Percentiles rank a stretch among this genome's conserved stretches.
Evolutionary conservation across 345 rosid species (phyloP).

Genomic region (Fremontodendron californicum): DNA sequence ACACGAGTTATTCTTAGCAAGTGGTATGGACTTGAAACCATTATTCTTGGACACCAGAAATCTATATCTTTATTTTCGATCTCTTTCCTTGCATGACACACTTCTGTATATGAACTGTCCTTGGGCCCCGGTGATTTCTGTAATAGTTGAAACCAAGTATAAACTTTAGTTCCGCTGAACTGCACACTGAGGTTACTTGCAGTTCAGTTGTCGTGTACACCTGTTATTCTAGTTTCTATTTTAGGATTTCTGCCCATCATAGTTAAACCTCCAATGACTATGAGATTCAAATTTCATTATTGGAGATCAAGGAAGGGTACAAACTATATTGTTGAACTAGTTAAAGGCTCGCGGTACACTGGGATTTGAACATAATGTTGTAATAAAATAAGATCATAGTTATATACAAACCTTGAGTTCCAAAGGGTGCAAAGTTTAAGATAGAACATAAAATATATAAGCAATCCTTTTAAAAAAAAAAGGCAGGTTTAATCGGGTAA

Average conservation of each 20-base stretch:
- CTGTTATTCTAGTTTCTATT: neutral
- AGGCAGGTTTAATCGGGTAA: too few relatives aligned
- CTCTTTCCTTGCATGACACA: neutral
- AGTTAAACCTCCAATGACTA: neutral
- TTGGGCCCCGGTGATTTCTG: neutral
- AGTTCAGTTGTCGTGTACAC: neutral
- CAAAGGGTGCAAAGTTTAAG: too few relatives aligned
- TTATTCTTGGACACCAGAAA: neutral
- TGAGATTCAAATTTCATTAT: neutral
- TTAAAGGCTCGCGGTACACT: too few relatives aligned
- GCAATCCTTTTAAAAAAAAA: too few relatives aligned
- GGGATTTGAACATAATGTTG: too few relatives aligned
- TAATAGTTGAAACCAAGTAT: neutral
- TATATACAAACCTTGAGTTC: too few relatives aligned
- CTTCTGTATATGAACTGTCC: neutral
- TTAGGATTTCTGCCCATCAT: neutral
- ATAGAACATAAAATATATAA: too few relatives aligned
- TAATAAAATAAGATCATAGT: too few relatives aligned
- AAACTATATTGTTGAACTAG: neutral
- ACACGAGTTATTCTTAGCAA: constrained; percentile 7
- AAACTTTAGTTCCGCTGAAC: neutral
- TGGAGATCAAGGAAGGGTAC: too few relatives aligned
- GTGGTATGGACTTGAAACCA: constrained; percentile 7
- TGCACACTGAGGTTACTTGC: neutral
- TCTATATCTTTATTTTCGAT: neutral